phyloP scores from a whole-genome alignment of 2,329 filamentous ascomycete species.

The Sordariomycetes sp. region DNA sequence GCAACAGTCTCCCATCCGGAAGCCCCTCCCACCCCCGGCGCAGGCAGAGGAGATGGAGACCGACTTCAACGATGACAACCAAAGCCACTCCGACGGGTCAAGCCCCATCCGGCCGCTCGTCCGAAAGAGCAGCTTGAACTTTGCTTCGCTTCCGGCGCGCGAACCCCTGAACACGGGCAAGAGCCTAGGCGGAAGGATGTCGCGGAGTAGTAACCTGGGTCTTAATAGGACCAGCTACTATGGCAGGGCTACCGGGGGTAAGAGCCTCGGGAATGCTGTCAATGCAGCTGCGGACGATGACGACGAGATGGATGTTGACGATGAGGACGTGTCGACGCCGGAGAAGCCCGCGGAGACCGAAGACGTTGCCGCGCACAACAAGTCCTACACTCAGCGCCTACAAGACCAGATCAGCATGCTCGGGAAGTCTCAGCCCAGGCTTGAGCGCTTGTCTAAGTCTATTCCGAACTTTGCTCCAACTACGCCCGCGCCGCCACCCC shows the following conservation, averaged over 20 bases:
- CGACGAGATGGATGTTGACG: constrained; percentile 37
- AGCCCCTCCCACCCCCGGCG: constrained; percentile 6
- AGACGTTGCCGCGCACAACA: constrained; percentile 45
- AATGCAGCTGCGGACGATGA: constrained; percentile 21
- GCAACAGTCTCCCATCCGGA: constrained; percentile 1
- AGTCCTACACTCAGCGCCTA: constrained; percentile 84
- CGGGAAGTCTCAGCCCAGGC: constrained; percentile 40
- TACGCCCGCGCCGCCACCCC: constrained; percentile 14
- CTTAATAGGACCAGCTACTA: constrained; percentile 61
- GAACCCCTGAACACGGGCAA: constrained; percentile 79
- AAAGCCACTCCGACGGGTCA: constrained; percentile 55
- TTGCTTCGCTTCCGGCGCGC: constrained; percentile 81
- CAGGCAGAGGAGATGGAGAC: constrained; percentile 3
- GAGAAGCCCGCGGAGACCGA: constrained; percentile 25
- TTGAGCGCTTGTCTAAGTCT: constrained; percentile 32
- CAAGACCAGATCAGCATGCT: constrained; percentile 82
- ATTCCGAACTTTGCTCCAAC: constrained; percentile 20
- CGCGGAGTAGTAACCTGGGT: constrained; percentile 69
- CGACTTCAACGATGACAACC: constrained; percentile 30
- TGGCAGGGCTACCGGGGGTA: constrained; percentile 58
- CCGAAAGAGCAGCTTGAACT: constrained; percentile 89
- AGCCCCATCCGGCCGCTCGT: constrained; percentile 65
- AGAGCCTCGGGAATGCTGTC: constrained; percentile 44
- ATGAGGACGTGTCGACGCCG: constrained; percentile 23
- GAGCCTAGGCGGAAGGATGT: constrained; percentile 61